Evolutionary conservation across 192 early-diverging fungal genomes (phyloP), one percentile per base, ranked within the genome.

Genomic region (Podila clonocystis): DNA sequence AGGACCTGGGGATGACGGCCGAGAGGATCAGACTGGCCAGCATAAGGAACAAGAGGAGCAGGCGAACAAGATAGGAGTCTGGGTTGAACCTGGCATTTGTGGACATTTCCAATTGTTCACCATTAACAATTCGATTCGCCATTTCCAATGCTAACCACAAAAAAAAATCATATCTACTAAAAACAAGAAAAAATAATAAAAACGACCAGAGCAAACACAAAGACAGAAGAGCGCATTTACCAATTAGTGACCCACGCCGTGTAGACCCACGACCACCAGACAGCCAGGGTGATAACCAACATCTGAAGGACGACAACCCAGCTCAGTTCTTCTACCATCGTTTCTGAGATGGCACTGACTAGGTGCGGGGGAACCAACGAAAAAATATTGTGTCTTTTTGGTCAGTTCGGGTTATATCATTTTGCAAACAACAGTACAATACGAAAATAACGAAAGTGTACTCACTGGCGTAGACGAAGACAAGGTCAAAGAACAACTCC

Each of bases 381-480:
- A 45, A 4, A 45, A 12, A 45, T 45, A 36, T 36, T 36, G 8
- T 36, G 34, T 36, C 34, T 7, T 9, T 36, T 36, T 55, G 19
- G 48, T 65, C 28, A 65, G 64, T 50, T 12, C 11, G 48, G 22
- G 11, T 24, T 22, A n/a, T 9, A 28, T 8, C 13, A 52, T 6
- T 38, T 33, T 5, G 17, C 15, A 30, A 52, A 22, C n/a, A 31
- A 13, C 2, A 8, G 11, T 11, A 29, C 5, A 59, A 55, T 5
- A 29, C 1, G 11, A 36, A 62, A 61, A 31, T 0, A 22, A 31
- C 62, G 7, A 38, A 63, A 20, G 26, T 24, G 11, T 5, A 63
- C 75, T 45, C 71, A 77, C 75, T 77, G 26, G 75, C 75, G 52
- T 67, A 77, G 61, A 77, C 75, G 66, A 66, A 77, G 20, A 77